phyloP scores from a whole-genome alignment of 2,329 filamentous ascomycete genomes.

The Podosphaera aphanis region DNA sequence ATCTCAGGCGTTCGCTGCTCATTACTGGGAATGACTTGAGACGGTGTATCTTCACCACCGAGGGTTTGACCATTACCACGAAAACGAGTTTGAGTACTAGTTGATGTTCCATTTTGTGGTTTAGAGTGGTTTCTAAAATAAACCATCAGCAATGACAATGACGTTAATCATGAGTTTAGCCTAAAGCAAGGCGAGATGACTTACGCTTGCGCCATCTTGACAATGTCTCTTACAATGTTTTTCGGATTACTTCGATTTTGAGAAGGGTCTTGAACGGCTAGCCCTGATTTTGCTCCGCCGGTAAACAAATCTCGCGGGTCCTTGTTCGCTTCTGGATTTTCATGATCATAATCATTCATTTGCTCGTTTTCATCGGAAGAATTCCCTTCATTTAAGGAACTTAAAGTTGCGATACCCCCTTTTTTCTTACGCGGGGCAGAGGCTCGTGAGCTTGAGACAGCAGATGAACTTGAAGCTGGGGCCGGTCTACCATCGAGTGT shows the following conservation, averaged over 20 bases:
- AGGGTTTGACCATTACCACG: conserved; percentile 51
- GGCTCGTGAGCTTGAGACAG: conserved; percentile 9
- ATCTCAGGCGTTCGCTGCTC: conserved; percentile 13
- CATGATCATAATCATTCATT: conserved; percentile 28
- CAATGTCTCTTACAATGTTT: conserved; percentile 37
- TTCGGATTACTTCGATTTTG: conserved; percentile 24
- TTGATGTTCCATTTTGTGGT: conserved; percentile 26
- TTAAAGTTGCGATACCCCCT: conserved; percentile 34
- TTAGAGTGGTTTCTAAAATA: conserved; percentile 32
- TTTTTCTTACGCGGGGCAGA: conserved; percentile 9
- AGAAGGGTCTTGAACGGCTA: conserved; percentile 40
- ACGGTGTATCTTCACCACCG: conserved; percentile 53
- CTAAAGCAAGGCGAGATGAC: conserved; percentile 3
- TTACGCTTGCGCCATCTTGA: conserved; percentile 39
- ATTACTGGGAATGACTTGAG: conserved; percentile 42
- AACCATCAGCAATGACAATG: conserved; percentile 3
- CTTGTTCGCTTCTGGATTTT: conserved; percentile 29
- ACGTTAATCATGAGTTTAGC: not conserved
- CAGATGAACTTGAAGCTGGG: conserved; percentile 17
- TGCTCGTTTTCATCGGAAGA: conserved; percentile 17
- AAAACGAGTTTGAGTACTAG: conserved; percentile 31
- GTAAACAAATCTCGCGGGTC: conserved; percentile 51
- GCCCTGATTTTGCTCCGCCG: conserved; percentile 61
- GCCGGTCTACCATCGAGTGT: conserved; percentile 40
- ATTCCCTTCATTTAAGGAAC: conserved; percentile 21